phyloP scores from a whole-genome alignment of 1,139 yeast genomes.

The Protomyces gravidus region DNA sequence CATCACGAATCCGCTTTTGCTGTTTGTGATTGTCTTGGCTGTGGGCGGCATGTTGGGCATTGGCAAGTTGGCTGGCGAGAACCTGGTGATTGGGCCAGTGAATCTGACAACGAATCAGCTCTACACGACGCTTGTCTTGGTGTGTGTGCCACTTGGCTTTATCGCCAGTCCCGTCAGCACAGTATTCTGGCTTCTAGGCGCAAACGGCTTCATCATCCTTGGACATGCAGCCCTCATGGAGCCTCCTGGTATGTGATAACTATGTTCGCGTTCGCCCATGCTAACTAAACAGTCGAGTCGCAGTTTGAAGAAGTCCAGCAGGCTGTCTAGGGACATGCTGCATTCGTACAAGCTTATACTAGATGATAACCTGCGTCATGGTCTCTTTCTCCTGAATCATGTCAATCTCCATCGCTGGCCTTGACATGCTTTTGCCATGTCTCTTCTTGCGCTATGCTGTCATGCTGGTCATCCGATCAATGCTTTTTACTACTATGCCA shows the following conservation, averaged over 20 bases:
- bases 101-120: slow-evolving; percentile 74
- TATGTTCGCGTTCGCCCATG: not conserved
- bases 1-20: slow-evolving; percentile 73
- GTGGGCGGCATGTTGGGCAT: slow-evolving; percentile 73
- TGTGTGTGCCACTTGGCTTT: slow-evolving; percentile 73
- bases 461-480: too few relatives aligned
- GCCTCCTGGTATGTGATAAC: slow-evolving; percentile 71
- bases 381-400: too few relatives aligned
- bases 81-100: slow-evolving; percentile 49
- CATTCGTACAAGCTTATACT: too few relatives aligned
- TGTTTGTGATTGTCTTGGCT: slow-evolving; percentile 63
- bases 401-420: too few relatives aligned
- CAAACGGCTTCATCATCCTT: slow-evolving; percentile 78
- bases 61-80: slow-evolving; percentile 72
- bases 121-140: slow-evolving; percentile 50
- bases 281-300: slow-evolving; percentile 38
- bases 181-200: slow-evolving; percentile 94
- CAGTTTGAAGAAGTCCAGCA: slow-evolving; percentile 29
- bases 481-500: too few relatives aligned
- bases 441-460: too few relatives aligned
- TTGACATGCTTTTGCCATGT: too few relatives aligned
- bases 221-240: slow-evolving; percentile 94
- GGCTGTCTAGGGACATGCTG: slow-evolving; percentile 22
- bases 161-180: slow-evolving; percentile 92
- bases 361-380: too few relatives aligned